Evolutionary conservation across 495 filamentous ascomycete species (phyloP).

Genomic region (Chaetomium cochliodes): DNA sequence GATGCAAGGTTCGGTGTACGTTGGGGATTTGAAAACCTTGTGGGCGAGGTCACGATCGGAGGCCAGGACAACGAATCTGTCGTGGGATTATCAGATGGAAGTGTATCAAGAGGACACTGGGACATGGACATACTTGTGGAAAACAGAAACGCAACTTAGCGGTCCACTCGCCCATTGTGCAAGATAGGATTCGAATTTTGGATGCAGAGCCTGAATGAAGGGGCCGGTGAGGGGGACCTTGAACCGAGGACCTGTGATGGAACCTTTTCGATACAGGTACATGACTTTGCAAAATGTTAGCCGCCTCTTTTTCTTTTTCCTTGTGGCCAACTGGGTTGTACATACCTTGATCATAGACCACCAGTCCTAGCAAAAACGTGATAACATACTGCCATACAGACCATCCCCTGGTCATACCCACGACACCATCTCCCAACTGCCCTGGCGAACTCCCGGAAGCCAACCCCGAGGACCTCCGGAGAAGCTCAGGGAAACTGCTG

Average conservation of each 20-base stretch:
- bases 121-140: constrained; percentile 79
- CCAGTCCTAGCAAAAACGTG: constrained; percentile 20
- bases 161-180: constrained; percentile 88
- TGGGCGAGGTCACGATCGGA: constrained; percentile 92
- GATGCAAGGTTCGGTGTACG: constrained; percentile 91
- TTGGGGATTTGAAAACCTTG: constrained; percentile 94
- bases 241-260: constrained; percentile 74
- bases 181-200: constrained; percentile 85
- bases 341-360: constrained; percentile 30
- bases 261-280: constrained; percentile 58
- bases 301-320: too few species aligned
- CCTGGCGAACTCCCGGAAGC: neutral
- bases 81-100: neutral
- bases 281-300: neutral
- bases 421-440: neutral
- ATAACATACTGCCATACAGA: constrained; percentile 23
- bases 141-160: constrained; percentile 95
- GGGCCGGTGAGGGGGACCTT: constrained; percentile 96
- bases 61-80: constrained; percentile 94
- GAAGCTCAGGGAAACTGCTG: neutral
- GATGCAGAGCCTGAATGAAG: constrained; percentile 87
- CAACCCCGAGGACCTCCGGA: neutral
- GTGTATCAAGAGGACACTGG: neutral
- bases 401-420: neutral
- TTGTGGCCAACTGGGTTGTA: neutral